Percentiles rank a stretch among this genome's conserved stretches.
These are phyloP conservation scores for Urtica urens DNA, from an alignment of 306 rosid genomes.

Conservation along the genomic window DNA sequence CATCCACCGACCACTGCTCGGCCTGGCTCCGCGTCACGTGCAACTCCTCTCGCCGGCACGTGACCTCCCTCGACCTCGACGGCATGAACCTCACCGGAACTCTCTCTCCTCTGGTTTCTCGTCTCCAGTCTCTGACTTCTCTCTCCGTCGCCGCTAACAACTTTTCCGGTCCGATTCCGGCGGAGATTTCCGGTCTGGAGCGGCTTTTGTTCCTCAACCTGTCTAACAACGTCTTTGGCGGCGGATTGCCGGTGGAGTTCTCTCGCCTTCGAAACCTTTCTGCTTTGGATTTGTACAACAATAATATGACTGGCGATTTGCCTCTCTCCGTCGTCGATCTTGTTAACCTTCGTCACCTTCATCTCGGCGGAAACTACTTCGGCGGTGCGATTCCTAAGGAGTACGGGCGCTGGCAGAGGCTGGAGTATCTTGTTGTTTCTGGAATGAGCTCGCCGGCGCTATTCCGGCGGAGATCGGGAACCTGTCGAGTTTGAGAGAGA, in stretches of 20 bases:
- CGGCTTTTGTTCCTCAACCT: conserved; percentile 38
- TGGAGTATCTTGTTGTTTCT: conserved; percentile 14
- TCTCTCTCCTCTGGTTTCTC: no score
- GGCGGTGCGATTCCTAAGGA: conserved; percentile 48
- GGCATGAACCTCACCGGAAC: no score
- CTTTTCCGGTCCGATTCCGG: conserved; percentile 57
- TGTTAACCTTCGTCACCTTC: conserved; percentile 25
- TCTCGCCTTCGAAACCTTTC: conserved; percentile 55
- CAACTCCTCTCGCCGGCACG: conserved; percentile 48
- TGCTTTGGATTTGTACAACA: conserved; percentile 67
- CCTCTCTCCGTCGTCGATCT: conserved; percentile 49
- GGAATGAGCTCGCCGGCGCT: conserved; percentile 44
- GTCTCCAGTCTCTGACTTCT: no score
- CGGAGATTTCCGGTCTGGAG: conserved; percentile 41
- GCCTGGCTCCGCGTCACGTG: conserved; percentile 59
- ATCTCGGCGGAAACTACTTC: conserved; percentile 56
- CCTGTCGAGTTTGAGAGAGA: conserved; percentile 44
- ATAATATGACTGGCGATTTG: conserved; percentile 68
- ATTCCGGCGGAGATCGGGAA: conserved; percentile 54
- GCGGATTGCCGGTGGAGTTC: conserved; percentile 40
- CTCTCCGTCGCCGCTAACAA: conserved; percentile 45
- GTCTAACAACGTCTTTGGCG: conserved; percentile 46
- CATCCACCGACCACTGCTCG: conserved; percentile 44
- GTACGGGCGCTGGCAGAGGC: conserved; percentile 36
- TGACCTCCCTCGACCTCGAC: no score